Conservation (phyloP, 345 rosid species). For the Erysimum cheiranthoides region DNA sequence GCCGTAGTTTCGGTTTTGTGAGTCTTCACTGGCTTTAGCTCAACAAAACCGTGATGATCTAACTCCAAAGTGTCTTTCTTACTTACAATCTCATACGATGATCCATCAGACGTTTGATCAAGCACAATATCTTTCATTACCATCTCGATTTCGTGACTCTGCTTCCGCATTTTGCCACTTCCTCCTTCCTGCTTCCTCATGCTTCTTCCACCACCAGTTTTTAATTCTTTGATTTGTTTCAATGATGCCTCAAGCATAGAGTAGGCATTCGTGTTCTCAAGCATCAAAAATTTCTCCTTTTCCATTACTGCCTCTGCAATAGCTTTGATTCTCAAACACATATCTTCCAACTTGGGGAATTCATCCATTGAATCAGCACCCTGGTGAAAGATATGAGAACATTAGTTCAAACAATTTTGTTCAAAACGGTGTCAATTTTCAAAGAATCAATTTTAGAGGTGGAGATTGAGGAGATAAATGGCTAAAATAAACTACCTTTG, state of each 20-base stretch:
- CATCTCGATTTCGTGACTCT: constrained; percentile 57
- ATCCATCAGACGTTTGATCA: constrained; percentile 85
- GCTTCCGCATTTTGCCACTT: constrained; percentile 48
- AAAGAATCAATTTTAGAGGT: not conserved
- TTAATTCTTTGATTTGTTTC: constrained; percentile 62
- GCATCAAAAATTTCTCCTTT: constrained; percentile 59
- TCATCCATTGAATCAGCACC: constrained; percentile 38
- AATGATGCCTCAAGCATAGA: constrained; percentile 64
- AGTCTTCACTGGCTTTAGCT: constrained; percentile 54
- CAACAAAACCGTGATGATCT: constrained; percentile 63
- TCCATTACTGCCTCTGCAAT: constrained; percentile 63
- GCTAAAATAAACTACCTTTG: constrained; percentile 56
- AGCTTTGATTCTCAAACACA: constrained; percentile 67
- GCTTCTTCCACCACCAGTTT: constrained; percentile 50
- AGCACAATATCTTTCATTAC: constrained; percentile 90
- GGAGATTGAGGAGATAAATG: not conserved
- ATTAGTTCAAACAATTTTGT: constrained; percentile 2
- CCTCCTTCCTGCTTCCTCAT: constrained; percentile 47
- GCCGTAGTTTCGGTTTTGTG: constrained; percentile 52
- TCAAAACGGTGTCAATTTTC: not conserved
- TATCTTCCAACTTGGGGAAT: constrained; percentile 46
- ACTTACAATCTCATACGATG: constrained; percentile 66
- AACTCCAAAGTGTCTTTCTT: constrained; percentile 60
- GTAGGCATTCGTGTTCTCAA: constrained; percentile 56
- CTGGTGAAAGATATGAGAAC: constrained; percentile 49